These are phyloP conservation scores for Gleditsia sinensis DNA, from an alignment of 306 rosid species.

Conservation along the genomic window DNA sequence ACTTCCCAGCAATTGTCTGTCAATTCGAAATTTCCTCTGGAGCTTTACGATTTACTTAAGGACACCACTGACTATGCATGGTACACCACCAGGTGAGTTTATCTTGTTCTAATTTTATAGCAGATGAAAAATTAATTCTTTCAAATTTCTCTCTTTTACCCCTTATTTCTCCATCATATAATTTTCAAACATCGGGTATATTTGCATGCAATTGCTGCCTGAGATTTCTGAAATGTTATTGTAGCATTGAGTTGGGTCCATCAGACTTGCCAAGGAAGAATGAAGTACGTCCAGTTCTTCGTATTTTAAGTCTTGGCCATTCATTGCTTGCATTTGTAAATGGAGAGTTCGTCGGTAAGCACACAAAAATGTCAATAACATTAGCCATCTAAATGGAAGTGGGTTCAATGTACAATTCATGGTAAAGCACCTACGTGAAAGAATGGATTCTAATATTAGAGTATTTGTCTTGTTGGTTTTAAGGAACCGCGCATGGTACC, in stretches of 20 bases:
- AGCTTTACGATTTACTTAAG: constrained; percentile 69
- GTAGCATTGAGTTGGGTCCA: constrained; percentile 64
- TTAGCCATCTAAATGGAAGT: too few relatives aligned
- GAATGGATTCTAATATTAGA: background rate
- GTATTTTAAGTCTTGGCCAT: constrained; percentile 78
- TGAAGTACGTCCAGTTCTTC: constrained; percentile 57
- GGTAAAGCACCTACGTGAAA: background rate
- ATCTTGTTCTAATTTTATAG: background rate
- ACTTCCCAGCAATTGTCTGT: constrained; percentile 41
- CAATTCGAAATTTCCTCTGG: constrained; percentile 38
- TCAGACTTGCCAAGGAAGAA: constrained; percentile 66
- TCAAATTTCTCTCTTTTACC: background rate
- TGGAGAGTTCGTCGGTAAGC: constrained; percentile 78
- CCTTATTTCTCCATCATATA: background rate
- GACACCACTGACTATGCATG: constrained; percentile 83
- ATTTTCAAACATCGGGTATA: background rate
- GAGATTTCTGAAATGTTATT: constrained; percentile 24
- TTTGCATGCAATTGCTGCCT: background rate
- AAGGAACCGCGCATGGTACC: constrained; percentile 71
- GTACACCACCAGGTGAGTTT: constrained; percentile 78
- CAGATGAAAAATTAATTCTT: too few relatives aligned
- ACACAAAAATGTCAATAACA: constrained; percentile 8
- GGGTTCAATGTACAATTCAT: background rate
- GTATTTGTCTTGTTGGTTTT: constrained; percentile 32
- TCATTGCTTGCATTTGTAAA: constrained; percentile 65